A percentile compares a stretch with the other conserved stretches of the same genome.
Conservation (phyloP, 441 rosid species). For the Kokia cookei region DNA sequence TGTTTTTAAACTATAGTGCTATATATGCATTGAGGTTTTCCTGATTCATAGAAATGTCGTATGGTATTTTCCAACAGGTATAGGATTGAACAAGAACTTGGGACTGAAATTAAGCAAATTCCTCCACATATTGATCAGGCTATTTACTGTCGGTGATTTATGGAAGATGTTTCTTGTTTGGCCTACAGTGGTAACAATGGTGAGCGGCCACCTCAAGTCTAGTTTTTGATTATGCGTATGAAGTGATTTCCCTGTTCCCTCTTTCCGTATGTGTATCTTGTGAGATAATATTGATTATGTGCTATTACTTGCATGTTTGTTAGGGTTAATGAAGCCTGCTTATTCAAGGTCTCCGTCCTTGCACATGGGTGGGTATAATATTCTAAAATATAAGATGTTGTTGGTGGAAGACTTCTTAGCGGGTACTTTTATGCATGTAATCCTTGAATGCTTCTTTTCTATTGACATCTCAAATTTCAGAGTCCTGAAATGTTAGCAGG, state of each 20-base stretch:
- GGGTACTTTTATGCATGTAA: slow-evolving; percentile 4
- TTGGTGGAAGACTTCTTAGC: slow-evolving; percentile 17
- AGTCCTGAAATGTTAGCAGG: slow-evolving; percentile 17
- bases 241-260: background rate
- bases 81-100: slow-evolving; percentile 99
- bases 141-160: slow-evolving; percentile 73
- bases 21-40: background rate
- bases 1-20: background rate
- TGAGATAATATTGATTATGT: background rate
- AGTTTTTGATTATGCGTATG: background rate
- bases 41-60: background rate
- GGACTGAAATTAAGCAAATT: slow-evolving; percentile 97
- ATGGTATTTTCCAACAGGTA: slow-evolving; percentile 40
- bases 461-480: background rate
- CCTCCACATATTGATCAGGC: slow-evolving; percentile 97
- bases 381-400: slow-evolving; percentile 6
- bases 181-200: slow-evolving; percentile 24
- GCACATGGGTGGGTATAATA: background rate
- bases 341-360: background rate
- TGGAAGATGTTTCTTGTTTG: slow-evolving; percentile 12
- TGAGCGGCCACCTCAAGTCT: slow-evolving; percentile 22
- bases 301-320: background rate
- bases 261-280: background rate
- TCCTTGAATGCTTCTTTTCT: slow-evolving; percentile 3
- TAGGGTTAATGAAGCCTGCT: slow-evolving; percentile 12